Evolutionary conservation across 2,329 filamentous ascomycete species (phyloP).

Genomic region (Fusarium continuum): DNA sequence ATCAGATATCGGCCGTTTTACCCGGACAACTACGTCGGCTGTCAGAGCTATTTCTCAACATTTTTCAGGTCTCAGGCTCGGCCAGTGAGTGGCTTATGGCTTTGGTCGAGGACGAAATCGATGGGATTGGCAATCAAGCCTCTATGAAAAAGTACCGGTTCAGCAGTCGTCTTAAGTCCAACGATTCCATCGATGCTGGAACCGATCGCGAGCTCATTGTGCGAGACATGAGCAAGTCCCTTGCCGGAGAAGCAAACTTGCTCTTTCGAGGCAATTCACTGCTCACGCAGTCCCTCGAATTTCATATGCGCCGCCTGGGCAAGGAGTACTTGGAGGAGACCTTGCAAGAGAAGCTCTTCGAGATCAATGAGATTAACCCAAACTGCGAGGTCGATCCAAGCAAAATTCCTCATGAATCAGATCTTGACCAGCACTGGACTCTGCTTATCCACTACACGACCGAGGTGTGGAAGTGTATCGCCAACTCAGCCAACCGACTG

Average conservation of each 20-base stretch:
- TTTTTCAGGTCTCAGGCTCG: slow-evolving; percentile 90
- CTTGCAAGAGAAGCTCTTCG: slow-evolving; percentile 82
- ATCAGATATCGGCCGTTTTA: slow-evolving; percentile 82
- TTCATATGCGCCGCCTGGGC: slow-evolving; percentile 93
- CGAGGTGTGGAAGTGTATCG: slow-evolving; percentile 86
- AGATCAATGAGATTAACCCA: slow-evolving; percentile 89
- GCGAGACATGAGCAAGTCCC: slow-evolving; percentile 79
- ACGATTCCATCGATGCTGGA: slow-evolving; percentile 69
- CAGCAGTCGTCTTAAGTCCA: slow-evolving; percentile 74
- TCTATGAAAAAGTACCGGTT: slow-evolving; percentile 78
- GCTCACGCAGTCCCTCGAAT: slow-evolving; percentile 90
- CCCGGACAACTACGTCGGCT: slow-evolving; percentile 81
- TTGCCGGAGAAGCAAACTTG: slow-evolving; percentile 89
- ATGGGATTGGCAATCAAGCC: slow-evolving; percentile 85
- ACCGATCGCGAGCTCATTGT: slow-evolving; percentile 77
- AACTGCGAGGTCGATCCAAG: slow-evolving; percentile 97
- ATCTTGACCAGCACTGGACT: slow-evolving; percentile 85
- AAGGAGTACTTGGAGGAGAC: slow-evolving; percentile 92
- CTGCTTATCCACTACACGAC: slow-evolving; percentile 79
- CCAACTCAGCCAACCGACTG: slow-evolving; percentile 75
- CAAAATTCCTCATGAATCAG: slow-evolving; percentile 69
- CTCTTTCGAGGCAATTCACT: slow-evolving; percentile 95
- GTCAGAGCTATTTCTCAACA: slow-evolving; percentile 88
- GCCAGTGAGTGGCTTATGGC: slow-evolving; percentile 91
- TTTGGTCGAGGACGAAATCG: slow-evolving; percentile 95